Evolutionary conservation across 495 filamentous ascomycete species (phyloP).

Genomic region (Mycothermus thermophilus): DNA sequence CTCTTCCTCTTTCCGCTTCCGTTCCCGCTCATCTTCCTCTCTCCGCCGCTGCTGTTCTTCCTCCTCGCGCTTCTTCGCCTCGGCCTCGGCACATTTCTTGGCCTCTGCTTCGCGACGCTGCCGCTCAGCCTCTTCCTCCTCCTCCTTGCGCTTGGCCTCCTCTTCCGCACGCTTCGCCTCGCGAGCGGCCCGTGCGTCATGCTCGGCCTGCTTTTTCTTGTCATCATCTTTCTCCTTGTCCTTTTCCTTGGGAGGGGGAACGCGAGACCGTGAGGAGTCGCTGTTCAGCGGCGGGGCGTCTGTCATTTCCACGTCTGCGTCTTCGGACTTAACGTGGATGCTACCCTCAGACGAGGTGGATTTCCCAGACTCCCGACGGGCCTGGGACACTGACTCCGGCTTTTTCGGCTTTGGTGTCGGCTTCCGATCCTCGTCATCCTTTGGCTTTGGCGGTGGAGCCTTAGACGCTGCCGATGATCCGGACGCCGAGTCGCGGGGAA

Average conservation of each 20-base stretch:
- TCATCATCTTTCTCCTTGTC: constrained; percentile 34
- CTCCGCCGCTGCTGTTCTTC: constrained; percentile 31
- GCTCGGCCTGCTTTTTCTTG: constrained; percentile 25
- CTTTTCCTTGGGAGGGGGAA: constrained; percentile 27
- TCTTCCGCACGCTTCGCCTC: constrained; percentile 17
- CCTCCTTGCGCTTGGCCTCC: constrained; percentile 6
- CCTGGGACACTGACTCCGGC: constrained; percentile 15
- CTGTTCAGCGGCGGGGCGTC: constrained; percentile 21
- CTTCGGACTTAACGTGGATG: constrained; percentile 35
- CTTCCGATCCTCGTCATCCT: constrained; percentile 28
- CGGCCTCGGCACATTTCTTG: constrained; percentile 17
- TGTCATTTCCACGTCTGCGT: constrained; percentile 33
- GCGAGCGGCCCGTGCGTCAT: constrained; percentile 16
- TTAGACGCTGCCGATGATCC: constrained; percentile 9
- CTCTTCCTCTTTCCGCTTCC: constrained; percentile 16
- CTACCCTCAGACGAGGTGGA: constrained; percentile 27
- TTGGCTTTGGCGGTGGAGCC: constrained; percentile 13
- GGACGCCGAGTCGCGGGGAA: constrained; percentile 20
- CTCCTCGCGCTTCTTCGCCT: constrained; percentile 33
- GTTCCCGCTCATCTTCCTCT: constrained; percentile 12
- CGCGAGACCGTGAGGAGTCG: constrained; percentile 24
- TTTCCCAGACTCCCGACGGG: constrained; percentile 27
- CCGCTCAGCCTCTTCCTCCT: constrained; percentile 13
- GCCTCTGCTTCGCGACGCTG: constrained; percentile 12
- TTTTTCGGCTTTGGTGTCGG: constrained; percentile 24